Conservation (phyloP, 257 asterid species). For the Solanum rostratum region DNA sequence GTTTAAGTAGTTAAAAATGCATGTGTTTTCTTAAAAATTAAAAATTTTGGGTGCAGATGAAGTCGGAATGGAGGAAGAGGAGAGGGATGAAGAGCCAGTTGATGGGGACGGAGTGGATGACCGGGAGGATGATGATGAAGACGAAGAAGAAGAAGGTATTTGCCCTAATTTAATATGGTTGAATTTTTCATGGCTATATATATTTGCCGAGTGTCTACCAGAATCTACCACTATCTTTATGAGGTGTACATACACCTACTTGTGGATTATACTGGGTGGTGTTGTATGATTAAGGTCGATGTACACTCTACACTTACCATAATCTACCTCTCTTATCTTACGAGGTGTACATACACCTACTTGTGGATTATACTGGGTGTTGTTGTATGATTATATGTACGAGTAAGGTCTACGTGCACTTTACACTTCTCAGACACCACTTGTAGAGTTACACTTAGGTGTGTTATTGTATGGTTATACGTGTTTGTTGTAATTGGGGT, state of each 20-base stretch:
- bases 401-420: background rate
- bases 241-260: background rate
- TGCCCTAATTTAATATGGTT: background rate
- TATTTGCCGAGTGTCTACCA: background rate
- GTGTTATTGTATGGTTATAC: background rate
- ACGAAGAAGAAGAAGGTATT: slow-evolving; percentile 79
- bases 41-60: slow-evolving; percentile 35
- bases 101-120: slow-evolving; percentile 40
- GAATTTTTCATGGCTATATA: background rate
- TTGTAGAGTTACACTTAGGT: background rate
- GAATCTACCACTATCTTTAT: too few relatives aligned
- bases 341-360: background rate
- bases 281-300: background rate
- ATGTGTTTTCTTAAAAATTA: background rate
- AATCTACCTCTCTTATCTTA: too few relatives aligned
- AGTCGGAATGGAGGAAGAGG: slow-evolving; percentile 53
- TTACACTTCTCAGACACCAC: background rate
- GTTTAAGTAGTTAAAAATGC: background rate
- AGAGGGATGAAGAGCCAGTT: slow-evolving; percentile 52
- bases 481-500: background rate
- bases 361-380: background rate
- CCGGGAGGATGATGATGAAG: slow-evolving; percentile 62
- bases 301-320: background rate
- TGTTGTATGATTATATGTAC: background rate
- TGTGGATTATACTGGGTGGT: background rate